phyloP scores from a whole-genome alignment of 2,329 filamentous ascomycete genomes.

The Penicillium sp. region DNA sequence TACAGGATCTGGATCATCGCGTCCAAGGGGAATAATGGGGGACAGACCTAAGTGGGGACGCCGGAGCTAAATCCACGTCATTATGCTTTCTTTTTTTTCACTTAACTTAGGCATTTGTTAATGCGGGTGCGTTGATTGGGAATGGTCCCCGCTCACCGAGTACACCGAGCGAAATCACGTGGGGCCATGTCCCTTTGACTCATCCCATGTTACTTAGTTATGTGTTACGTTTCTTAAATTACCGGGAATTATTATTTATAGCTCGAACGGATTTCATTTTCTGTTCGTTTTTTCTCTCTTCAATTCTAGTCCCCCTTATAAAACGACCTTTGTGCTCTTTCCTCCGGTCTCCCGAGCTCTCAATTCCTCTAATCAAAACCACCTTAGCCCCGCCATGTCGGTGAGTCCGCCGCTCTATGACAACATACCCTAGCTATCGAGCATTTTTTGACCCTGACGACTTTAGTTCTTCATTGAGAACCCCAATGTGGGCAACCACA shows the following conservation, averaged over 20 bases:
- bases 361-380: not conserved
- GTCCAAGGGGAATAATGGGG: conserved; percentile 9
- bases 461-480: conserved; percentile 75
- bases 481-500: conserved; percentile 73
- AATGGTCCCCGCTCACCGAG: conserved; percentile 24
- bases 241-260: not conserved
- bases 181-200: conserved; percentile 18
- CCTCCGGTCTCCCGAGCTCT: not conserved
- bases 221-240: not conserved
- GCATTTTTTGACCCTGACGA: conserved; percentile 9
- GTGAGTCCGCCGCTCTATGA: conserved; percentile 29
- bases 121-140: conserved; percentile 16
- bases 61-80: not conserved
- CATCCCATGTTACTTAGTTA: conserved; percentile 7
- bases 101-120: conserved; percentile 7
- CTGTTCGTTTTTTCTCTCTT: not conserved
- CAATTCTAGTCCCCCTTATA: not conserved
- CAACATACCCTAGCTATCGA: not conserved
- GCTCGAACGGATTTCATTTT: not conserved
- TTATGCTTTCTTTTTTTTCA: not conserved
- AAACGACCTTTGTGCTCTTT: not conserved
- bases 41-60: not conserved
- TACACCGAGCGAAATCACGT: conserved; percentile 25
- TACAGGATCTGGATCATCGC: conserved; percentile 27
- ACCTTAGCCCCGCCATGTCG: conserved; percentile 32